A percentile compares a stretch with the other conserved stretches of the same genome.
These are phyloP conservation scores for Aspergillus haitiensis DNA, from an alignment of 495 filamentous ascomycete species.

Conservation along the genomic window DNA sequence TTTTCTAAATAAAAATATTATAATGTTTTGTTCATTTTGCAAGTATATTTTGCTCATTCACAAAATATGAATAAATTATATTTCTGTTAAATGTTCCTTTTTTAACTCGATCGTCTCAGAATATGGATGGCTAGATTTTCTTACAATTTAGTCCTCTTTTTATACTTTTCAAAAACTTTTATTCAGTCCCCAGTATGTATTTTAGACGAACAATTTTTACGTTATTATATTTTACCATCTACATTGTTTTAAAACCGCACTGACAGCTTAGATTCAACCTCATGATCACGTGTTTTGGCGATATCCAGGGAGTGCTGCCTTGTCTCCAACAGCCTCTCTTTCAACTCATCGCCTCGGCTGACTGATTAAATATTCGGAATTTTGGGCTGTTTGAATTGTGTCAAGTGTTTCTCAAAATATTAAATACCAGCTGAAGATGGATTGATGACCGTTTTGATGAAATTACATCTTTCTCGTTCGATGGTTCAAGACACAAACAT, in stretches of 20 bases:
- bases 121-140: too few species aligned
- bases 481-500: background rate
- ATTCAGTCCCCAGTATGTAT: too few species aligned
- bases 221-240: background rate
- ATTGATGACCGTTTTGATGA: background rate
- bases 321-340: background rate
- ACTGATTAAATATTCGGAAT: background rate
- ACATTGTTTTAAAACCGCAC: background rate
- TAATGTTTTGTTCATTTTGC: too few species aligned
- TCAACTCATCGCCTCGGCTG: background rate
- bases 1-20: too few species aligned
- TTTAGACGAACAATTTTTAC: too few species aligned
- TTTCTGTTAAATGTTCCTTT: too few species aligned
- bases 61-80: too few species aligned
- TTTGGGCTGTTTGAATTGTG: background rate
- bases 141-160: too few species aligned
- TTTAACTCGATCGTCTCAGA: too few species aligned
- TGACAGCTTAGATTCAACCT: background rate
- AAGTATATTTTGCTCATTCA: too few species aligned
- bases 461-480: background rate
- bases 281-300: conserved; percentile 11
- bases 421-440: background rate
- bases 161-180: too few species aligned
- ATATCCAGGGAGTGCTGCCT: conserved; percentile 4
- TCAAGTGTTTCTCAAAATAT: background rate